Conservation (phyloP, 495 filamentous ascomycete species). For the Hapsidospora chrysogenum region DNA sequence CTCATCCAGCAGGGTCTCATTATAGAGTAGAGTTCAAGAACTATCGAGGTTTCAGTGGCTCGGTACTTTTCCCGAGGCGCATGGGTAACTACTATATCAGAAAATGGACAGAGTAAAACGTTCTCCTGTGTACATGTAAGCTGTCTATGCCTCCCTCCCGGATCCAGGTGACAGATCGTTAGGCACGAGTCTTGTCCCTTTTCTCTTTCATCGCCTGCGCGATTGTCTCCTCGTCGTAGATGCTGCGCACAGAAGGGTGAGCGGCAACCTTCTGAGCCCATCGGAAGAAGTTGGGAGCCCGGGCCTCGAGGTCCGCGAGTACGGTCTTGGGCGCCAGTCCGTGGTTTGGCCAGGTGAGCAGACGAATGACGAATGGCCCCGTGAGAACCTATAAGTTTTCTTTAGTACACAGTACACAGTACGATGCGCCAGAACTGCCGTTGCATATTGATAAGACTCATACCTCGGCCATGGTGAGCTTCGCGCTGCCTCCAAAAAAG, state of each 20-base stretch:
- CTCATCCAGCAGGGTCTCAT: too few relatives aligned
- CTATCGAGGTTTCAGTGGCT: too few relatives aligned
- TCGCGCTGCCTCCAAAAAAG: conserved; percentile 67
- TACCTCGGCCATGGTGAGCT: conserved; percentile 67
- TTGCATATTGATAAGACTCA: too few relatives aligned
- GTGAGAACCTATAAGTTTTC: conserved; percentile 34
- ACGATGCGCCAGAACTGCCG: too few relatives aligned
- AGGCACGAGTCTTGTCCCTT: too few relatives aligned
- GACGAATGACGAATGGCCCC: conserved; percentile 49
- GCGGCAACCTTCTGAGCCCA: conserved; percentile 47
- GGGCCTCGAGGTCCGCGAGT: conserved; percentile 25
- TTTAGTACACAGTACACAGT: background rate
- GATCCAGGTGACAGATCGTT: too few relatives aligned
- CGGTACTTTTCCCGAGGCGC: too few relatives aligned
- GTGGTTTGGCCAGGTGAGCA: conserved; percentile 31
- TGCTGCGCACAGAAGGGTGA: conserved; percentile 50
- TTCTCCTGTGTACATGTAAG: too few relatives aligned
- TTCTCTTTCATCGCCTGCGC: background rate
- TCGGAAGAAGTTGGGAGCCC: conserved; percentile 45
- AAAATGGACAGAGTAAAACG: too few relatives aligned
- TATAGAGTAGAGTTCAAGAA: too few relatives aligned
- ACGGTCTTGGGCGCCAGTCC: conserved; percentile 35
- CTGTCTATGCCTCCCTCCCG: too few relatives aligned
- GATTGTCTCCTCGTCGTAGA: conserved; percentile 35
- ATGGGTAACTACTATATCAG: too few relatives aligned